Conservation (phyloP, 1,284 basidiomycete genomes). For the Coniferiporia weirii region DNA sequence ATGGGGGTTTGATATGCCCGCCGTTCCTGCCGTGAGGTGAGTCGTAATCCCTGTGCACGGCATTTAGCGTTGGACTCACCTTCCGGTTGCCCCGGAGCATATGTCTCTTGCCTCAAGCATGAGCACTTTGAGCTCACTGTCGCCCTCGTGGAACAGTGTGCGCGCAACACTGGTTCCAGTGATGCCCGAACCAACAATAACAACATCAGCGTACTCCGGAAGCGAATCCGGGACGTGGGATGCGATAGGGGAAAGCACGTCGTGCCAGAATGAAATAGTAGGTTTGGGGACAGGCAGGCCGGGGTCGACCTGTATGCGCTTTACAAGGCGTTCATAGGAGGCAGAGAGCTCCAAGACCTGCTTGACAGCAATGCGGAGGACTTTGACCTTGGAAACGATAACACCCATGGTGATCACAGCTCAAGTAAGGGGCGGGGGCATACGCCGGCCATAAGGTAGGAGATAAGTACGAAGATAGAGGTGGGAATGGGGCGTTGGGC, state of each 20-base stretch:
- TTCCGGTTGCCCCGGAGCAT: conserved; percentile 66
- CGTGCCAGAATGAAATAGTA: conserved; percentile 54
- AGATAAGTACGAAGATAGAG: not conserved
- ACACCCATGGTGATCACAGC: conserved; percentile 19
- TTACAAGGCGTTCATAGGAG: conserved; percentile 19
- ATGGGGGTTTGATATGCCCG: conserved; percentile 59
- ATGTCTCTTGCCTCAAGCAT: conserved; percentile 67
- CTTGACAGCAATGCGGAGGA: conserved; percentile 16
- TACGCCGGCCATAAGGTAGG: not conserved
- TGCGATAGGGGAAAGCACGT: conserved; percentile 48
- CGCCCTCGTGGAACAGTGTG: conserved; percentile 41
- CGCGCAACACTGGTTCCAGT: conserved; percentile 57
- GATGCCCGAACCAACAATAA: conserved; percentile 68
- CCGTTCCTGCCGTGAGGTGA: conserved; percentile 48
- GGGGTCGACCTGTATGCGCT: conserved; percentile 38
- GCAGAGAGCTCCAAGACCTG: conserved; percentile 17
- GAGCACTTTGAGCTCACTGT: conserved; percentile 36
- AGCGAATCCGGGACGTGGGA: conserved; percentile 32
- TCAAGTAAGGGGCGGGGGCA: no score
- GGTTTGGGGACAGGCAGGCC: conserved; percentile 53
- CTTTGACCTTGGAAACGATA: conserved; percentile 19
- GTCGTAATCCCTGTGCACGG: not conserved
- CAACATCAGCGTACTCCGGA: conserved; percentile 48
- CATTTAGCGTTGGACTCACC: conserved; percentile 34
- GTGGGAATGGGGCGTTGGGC: not conserved